phyloP scores from a whole-genome alignment of 78 protist genomes.

The Cavenderia fasciculata region DNA sequence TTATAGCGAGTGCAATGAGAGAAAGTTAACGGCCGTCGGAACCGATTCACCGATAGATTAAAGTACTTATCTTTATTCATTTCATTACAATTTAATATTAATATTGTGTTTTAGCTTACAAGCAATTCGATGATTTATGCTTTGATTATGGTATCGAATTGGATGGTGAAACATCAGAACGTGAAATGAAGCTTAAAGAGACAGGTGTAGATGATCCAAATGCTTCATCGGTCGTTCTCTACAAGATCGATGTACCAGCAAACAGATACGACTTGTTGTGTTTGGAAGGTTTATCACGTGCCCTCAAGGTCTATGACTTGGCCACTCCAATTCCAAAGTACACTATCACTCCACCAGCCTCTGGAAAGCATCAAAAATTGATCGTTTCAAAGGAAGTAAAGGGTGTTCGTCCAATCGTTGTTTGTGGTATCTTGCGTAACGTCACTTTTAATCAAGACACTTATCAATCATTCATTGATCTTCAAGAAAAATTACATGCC shows the following conservation, averaged over 20 bases:
- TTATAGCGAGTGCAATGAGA: background rate
- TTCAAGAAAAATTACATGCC: constrained; percentile 98
- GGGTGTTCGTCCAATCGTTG: constrained; percentile 96
- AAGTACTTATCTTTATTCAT: background rate
- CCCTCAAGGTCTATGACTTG: constrained; percentile 88
- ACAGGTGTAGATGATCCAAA: constrained; percentile 41
- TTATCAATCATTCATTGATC: constrained; percentile 97
- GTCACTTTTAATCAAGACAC: constrained; percentile 83
- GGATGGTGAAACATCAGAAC: constrained; percentile 93
- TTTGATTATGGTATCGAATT: constrained; percentile 98
- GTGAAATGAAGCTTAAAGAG: constrained; percentile 71
- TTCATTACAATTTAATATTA: background rate
- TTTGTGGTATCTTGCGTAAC: constrained; percentile 96
- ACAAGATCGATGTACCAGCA: constrained; percentile 98
- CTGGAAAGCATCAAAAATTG: constrained; percentile 11
- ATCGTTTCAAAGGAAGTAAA: constrained; percentile 8
- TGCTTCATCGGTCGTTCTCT: constrained; percentile 85
- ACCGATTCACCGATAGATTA: background rate
- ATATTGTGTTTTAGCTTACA: constrained; percentile 38
- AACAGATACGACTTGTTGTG: constrained; percentile 98
- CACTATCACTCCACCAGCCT: constrained; percentile 25
- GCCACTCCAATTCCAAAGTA: constrained; percentile 70
- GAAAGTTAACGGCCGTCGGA: background rate
- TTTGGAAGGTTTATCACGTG: constrained; percentile 96
- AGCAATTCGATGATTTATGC: constrained; percentile 94